Base-by-base conservation (phyloP, 2,329 filamentous ascomycete species). In the Claviceps sp. region DNA sequence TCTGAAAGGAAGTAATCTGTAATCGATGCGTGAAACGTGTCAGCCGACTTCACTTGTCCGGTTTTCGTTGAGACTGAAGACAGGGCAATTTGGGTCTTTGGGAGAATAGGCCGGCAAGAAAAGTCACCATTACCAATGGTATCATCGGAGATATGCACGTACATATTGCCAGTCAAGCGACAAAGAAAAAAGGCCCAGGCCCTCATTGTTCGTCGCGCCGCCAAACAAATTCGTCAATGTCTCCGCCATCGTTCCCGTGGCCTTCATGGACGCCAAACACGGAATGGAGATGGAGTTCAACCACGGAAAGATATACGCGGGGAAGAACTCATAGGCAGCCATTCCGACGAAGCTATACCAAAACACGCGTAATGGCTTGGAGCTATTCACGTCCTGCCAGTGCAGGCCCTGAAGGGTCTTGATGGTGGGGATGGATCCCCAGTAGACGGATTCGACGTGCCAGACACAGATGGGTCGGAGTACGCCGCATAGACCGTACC, bases 361-460 rank as follows among this genome's bases (percentile, higher is more conserved):
- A 58, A 80, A 79, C 50, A 65, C 70, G 5, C 73, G 65, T 0
- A 79, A 64, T 0, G 74, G 76, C 56, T 75, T 75, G 0, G 73
- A 75, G 55, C 69, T 65, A 59, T 73, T 74, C 34, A 76, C 17
- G 0, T 71, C 59, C 45, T 78, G 69, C 72, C 75, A 79, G 56
- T 80, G 76, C 4, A 80, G 65, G 0, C 73, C 73, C 55, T 79
- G 76, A 7, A 78, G 70, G 0, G 70, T 71, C 56, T 77, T 78
- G 50, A 78, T 74, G 0, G 70, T 73, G 0, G 76, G 76, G 4
- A 79, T 60, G 5, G 66, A 75, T 39, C 68, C 65, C 77, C 77
- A 80, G 62, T 77, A 80, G 2, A 80, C 76, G 2, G 74, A 70
- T 14, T 80, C 76, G 5, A 74, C 72, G 50, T 77, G 75, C 69